phyloP scores from a whole-genome alignment of 192 early-diverging fungal species.

The Rhizophagus prolifer region DNA sequence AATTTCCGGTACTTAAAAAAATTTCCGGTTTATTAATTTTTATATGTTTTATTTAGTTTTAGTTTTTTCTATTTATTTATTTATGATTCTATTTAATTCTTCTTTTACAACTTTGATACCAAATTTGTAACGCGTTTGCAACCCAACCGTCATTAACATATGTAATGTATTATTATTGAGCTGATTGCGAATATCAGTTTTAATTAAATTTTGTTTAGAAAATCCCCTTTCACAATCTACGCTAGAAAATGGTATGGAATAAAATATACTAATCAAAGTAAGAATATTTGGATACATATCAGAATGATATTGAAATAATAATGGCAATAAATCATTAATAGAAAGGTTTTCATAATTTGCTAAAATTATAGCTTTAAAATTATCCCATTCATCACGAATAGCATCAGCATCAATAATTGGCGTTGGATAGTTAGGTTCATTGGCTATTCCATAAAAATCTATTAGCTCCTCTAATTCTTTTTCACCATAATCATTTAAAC shows the following conservation, averaged over 20 bases:
- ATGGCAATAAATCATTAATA: not conserved
- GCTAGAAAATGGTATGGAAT: slow-evolving; percentile 3
- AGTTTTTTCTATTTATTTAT: not conserved
- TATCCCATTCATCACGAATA: not conserved
- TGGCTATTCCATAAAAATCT: not conserved
- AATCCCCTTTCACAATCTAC: slow-evolving; percentile 7
- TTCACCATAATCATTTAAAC: not conserved
- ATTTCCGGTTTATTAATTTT: too few relatives aligned
- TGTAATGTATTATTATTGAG: not conserved
- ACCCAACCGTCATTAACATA: not conserved
- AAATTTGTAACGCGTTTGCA: not conserved
- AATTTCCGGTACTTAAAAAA: too few relatives aligned
- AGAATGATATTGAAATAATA: not conserved
- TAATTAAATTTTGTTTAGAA: not conserved
- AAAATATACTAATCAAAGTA: not conserved
- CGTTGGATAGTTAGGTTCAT: not conserved
- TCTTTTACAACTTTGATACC: not conserved
- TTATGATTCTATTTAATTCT: not conserved
- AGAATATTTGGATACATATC: slow-evolving; percentile 2
- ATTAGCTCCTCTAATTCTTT: not conserved
- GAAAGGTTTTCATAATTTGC: not conserved
- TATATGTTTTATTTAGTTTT: too few relatives aligned
- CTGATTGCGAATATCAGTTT: not conserved
- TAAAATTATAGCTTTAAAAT: not conserved
- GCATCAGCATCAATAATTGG: not conserved